Evolutionary conservation across 2,329 filamentous ascomycete genomes (phyloP).

Genomic region (Pleoardoris graminearum): DNA sequence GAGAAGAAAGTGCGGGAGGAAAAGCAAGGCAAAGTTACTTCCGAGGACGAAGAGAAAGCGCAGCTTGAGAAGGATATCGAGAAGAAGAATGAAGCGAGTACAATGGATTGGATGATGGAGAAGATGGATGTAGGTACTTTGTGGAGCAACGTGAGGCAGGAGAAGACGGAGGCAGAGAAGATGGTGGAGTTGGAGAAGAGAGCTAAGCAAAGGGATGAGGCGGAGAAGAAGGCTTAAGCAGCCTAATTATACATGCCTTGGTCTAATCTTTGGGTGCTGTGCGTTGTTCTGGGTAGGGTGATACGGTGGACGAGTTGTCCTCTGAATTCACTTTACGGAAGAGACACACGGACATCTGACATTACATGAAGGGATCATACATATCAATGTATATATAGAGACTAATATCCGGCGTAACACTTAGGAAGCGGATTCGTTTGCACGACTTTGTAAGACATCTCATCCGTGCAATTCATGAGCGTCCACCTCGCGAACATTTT

Average conservation of each 20-base stretch:
- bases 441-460: too few relatives aligned
- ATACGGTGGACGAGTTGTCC: too few relatives aligned
- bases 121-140: conserved; percentile 40
- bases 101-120: conserved; percentile 48
- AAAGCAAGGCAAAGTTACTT: conserved; percentile 28
- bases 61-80: conserved; percentile 49
- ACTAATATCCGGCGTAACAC: too few relatives aligned
- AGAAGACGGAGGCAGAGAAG: conserved; percentile 25
- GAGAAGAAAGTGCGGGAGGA: conserved; percentile 48
- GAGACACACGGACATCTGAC: too few relatives aligned
- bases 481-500: too few relatives aligned
- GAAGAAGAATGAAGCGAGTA: conserved; percentile 51
- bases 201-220: conserved; percentile 7
- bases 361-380: too few relatives aligned
- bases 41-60: conserved; percentile 40
- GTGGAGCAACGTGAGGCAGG: conserved; percentile 19
- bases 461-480: too few relatives aligned
- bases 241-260: background rate
- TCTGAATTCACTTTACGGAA: too few relatives aligned
- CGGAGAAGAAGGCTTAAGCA: background rate
- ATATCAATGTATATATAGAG: too few relatives aligned
- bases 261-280: background rate
- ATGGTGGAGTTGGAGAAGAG: conserved; percentile 21
- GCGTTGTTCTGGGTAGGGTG: background rate
- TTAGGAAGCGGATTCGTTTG: too few relatives aligned